A percentile compares a stretch with the other conserved stretches of the same genome.
These are phyloP conservation scores for Talaromyces sp. DNA, from an alignment of 2,329 filamentous ascomycete genomes.

Conservation along the genomic window DNA sequence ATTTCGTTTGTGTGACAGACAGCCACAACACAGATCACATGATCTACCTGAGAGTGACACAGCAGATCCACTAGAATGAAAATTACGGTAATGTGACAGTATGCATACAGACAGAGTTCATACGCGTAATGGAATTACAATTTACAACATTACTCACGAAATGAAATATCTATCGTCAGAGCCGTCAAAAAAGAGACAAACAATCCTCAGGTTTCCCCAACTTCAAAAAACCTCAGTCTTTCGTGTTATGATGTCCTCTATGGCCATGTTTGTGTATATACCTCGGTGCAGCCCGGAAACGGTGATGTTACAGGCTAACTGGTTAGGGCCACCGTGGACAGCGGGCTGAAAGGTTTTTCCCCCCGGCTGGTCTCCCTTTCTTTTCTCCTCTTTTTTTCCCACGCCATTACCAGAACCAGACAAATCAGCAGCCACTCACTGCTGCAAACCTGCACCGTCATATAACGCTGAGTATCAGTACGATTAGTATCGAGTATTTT, in stretches of 20 bases:
- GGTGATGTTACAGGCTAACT: background rate
- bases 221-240: background rate
- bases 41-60: background rate
- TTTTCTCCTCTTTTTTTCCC: slow-evolving; percentile 20
- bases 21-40: background rate
- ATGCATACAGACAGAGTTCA: background rate
- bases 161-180: background rate
- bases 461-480: background rate
- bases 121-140: slow-evolving; percentile 5
- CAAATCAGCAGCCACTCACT: slow-evolving; percentile 13
- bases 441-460: slow-evolving; percentile 3
- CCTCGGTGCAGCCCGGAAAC: background rate
- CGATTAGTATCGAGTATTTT: slow-evolving; percentile 11
- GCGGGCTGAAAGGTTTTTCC: slow-evolving; percentile 5
- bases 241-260: background rate
- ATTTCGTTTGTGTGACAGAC: background rate
- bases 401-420: slow-evolving; percentile 5
- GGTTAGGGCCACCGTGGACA: background rate
- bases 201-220: background rate
- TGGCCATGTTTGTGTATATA: background rate
- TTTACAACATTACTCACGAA: no score
- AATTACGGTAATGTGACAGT: slow-evolving; percentile 1
- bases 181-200: background rate
- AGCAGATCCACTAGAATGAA: background rate
- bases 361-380: slow-evolving; percentile 12